Conservation (phyloP, 208 protist genomes). For the Willaertia magna region DNA sequence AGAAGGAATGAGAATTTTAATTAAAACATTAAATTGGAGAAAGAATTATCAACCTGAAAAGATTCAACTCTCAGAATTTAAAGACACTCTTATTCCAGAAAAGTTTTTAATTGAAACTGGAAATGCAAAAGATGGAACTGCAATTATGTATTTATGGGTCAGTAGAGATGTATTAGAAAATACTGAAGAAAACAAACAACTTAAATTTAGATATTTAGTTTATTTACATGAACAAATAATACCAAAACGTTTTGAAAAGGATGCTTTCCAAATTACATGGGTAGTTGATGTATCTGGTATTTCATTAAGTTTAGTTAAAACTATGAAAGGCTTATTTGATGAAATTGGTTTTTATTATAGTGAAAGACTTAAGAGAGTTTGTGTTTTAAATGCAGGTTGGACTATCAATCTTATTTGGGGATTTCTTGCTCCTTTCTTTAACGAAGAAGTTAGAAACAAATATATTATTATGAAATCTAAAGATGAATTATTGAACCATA, state of each 20-base stretch:
- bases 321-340: neutral
- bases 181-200: neutral
- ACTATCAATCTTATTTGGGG: conserved; percentile 1
- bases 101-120: neutral
- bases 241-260: neutral
- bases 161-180: neutral
- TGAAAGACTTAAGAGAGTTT: neutral
- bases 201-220: neutral
- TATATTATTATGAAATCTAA: neutral
- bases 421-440: neutral
- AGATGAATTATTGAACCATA: neutral
- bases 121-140: neutral
- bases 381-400: neutral
- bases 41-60: neutral
- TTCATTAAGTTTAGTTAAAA: neutral
- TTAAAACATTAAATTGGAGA: neutral
- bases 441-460: neutral
- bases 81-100: no score
- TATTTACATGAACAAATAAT: neutral
- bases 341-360: neutral
- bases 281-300: neutral
- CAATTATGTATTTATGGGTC: neutral
- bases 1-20: neutral
- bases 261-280: neutral
- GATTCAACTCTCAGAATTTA: neutral